phyloP scores from a whole-genome alignment of 495 filamentous ascomycete genomes.

The Aspergillus baeticus region DNA sequence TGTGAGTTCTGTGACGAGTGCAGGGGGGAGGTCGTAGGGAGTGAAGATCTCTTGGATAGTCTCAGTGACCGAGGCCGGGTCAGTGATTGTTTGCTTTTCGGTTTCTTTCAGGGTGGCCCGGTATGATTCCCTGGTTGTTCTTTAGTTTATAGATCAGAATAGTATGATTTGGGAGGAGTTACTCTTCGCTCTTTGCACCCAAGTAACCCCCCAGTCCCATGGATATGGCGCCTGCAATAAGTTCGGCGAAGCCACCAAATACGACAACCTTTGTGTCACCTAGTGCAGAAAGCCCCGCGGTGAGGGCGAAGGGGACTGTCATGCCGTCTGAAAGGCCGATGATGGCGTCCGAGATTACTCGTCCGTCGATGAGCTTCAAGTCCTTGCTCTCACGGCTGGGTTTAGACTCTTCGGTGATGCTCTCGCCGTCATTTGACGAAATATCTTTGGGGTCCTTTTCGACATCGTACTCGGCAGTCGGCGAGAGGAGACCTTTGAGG shows the following conservation, averaged over 20 bases:
- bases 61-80: constrained; percentile 33
- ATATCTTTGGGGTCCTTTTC: constrained; percentile 31
- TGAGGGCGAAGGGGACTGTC: constrained; percentile 60
- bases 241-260: constrained; percentile 57
- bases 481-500: constrained; percentile 36
- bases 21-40: constrained; percentile 52
- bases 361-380: constrained; percentile 40
- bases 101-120: constrained; percentile 49
- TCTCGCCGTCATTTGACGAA: constrained; percentile 19
- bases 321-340: constrained; percentile 62
- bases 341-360: constrained; percentile 57
- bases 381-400: constrained; percentile 17
- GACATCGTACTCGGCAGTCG: constrained; percentile 33
- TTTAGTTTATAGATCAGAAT: not conserved
- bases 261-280: constrained; percentile 55
- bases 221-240: constrained; percentile 58
- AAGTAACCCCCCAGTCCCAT: constrained; percentile 63
- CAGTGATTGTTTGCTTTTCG: constrained; percentile 34
- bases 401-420: constrained; percentile 22
- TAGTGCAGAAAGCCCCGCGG: constrained; percentile 54
- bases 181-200: constrained; percentile 69
- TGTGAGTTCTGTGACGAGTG: constrained; percentile 45
- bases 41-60: constrained; percentile 52
- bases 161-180: constrained; percentile 17
- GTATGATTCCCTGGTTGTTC: constrained; percentile 47